Base-by-base conservation (phyloP, 768 basidiomycete genomes). In the Coprinellus aureogranulatus region DNA sequence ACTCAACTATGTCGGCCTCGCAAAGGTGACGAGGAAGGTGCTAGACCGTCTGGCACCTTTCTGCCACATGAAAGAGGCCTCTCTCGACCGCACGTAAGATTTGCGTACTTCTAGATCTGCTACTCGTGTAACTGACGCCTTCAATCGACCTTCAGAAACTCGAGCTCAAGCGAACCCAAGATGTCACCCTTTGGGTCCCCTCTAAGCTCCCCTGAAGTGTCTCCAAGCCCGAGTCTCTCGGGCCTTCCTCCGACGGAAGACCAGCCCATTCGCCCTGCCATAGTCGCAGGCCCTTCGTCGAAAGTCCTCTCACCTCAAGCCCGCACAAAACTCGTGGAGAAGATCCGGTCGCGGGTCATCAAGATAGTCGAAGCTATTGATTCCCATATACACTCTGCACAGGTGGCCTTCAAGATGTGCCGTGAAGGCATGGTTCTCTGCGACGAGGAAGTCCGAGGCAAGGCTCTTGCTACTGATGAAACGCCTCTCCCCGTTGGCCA, bases 41-140 rank as follows among this genome's bases (percentile, higher is more conserved):
- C 28, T 61, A 8, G 53, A 61, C 22, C 53, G 60, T 41, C 57
- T 61, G 11, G 60, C 60, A 4, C 60, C 60, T 2, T 61, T 61
- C 37, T 61, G 60, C 30, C 53, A 61, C 23, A 58, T 61, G 52
- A 18, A 48, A 26, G 46, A 48, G 22, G 18, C 46, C 14, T 48
- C 46, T 4, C 46, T 48, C n/a, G 46, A 48, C 22, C 22, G 46
- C 23, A 48, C 14, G 46, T 48, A 48, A 12, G 46, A 8, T 28
- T 9, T 4, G 22, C 46, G n/a, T 22, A 12, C 22, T 27, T 18
- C 12, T 25, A 12, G n/a, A 28, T n/a, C 5, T 23, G 8, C 42
- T 12, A 23, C 26, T 25, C 47, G n/a, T 48, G n/a, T 16, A n/a
- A 6, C 23, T 25, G 23, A 27, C 2, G 26, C 27, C 47, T 27